phyloP scores from a whole-genome alignment of 805 yeast species.

The Myxozyma lipomycoides region DNA sequence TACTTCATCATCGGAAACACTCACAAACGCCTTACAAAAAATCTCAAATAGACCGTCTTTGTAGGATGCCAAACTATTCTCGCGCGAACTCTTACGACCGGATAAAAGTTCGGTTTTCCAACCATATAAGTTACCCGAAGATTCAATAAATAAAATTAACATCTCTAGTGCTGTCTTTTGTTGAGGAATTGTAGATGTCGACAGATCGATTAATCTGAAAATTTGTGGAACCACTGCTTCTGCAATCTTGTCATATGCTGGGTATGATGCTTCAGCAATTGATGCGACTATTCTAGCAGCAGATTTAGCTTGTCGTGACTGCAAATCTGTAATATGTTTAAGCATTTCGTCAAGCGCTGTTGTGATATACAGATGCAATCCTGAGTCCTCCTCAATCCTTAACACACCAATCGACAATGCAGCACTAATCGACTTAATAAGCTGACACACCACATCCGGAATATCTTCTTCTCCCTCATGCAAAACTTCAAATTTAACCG shows the following conservation, averaged over 20 bases:
- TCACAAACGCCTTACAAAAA: constrained; percentile 64
- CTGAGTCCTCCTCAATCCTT: constrained; percentile 32
- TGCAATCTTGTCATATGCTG: constrained; percentile 47
- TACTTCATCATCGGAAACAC: constrained; percentile 63
- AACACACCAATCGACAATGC: constrained; percentile 35
- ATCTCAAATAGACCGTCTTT: constrained; percentile 67
- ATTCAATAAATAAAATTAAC: constrained; percentile 53
- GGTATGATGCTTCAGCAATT: constrained; percentile 47
- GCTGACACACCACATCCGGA: constrained; percentile 41
- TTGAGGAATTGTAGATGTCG: constrained; percentile 41
- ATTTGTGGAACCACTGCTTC: constrained; percentile 44
- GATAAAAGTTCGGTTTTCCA: constrained; percentile 19
- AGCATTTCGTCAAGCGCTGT: constrained; percentile 43
- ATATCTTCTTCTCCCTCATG: constrained; percentile 62
- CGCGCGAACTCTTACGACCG: constrained; percentile 8
- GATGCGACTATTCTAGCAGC: constrained; percentile 58
- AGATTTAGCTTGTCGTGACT: constrained; percentile 56
- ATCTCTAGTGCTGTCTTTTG: constrained; percentile 59
- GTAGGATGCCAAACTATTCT: constrained; percentile 43
- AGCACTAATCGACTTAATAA: constrained; percentile 45
- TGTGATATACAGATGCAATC: constrained; percentile 41
- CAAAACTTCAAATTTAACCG: constrained; percentile 81
- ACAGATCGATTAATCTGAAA: constrained; percentile 37
- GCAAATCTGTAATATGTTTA: constrained; percentile 48
- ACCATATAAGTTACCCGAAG: constrained; percentile 48